Conservation (phyloP, 257 asterid genomes). For the Cordia subcordata region DNA sequence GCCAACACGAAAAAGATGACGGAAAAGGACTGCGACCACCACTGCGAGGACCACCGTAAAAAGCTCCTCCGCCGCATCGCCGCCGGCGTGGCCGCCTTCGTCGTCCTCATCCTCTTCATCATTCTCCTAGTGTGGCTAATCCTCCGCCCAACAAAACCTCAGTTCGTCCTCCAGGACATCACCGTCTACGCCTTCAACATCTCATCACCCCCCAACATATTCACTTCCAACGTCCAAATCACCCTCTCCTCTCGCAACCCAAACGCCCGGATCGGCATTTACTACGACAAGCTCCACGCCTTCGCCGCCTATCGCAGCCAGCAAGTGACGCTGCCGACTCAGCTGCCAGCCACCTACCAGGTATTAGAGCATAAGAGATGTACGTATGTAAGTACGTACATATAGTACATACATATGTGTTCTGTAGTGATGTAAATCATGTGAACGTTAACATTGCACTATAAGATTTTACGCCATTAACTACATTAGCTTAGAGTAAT, state of each 20-base stretch:
- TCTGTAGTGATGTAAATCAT: too few species aligned
- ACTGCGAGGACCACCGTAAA: conserved; percentile 22
- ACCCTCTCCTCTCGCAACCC: conserved; percentile 60
- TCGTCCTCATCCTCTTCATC: conserved; percentile 36
- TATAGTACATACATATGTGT: too few species aligned
- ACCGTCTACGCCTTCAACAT: conserved; percentile 61
- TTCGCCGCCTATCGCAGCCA: conserved; percentile 60
- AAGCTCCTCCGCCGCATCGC: conserved; percentile 30
- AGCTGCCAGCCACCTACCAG: conserved; percentile 49
- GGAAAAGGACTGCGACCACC: conserved; percentile 58
- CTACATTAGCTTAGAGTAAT: too few species aligned
- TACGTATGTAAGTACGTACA: too few species aligned
- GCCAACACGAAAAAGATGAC: conserved; percentile 27
- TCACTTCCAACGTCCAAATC: conserved; percentile 52
- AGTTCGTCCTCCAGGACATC: conserved; percentile 63
- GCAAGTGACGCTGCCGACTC: conserved; percentile 47
- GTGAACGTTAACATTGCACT: too few species aligned
- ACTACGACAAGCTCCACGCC: conserved; percentile 48
- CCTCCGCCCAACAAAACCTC: conserved; percentile 70
- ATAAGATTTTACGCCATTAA: too few species aligned
- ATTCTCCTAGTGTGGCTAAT: conserved; percentile 56
- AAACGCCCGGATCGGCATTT: conserved; percentile 46
- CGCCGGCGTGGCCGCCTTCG: conserved; percentile 9
- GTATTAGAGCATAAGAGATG: too few species aligned
- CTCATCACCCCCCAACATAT: conserved; percentile 42